Base-by-base conservation (phyloP, 2,329 filamentous ascomycete genomes). In the Cadophora luteo-olivacea region DNA sequence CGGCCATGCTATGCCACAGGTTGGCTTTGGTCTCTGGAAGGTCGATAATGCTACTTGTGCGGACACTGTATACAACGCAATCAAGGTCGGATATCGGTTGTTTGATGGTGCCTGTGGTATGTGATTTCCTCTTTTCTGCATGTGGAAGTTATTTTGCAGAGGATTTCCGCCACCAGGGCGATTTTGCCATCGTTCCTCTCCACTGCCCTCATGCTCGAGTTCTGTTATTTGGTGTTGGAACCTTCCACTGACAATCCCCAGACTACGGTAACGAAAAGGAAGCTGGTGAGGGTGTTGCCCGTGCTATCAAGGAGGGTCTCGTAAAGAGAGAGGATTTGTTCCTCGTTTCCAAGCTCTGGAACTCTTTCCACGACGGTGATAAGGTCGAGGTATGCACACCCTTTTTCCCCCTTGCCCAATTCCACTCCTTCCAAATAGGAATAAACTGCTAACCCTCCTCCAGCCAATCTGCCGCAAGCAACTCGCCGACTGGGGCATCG, bases 291-390 rank as follows among this genome's bases (percentile, higher is more conserved):
- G 92, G 92, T 76, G 86, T 95, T 58, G 87, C 89, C 69, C 91
- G 91, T 74, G 92, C 92, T 76, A 93, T 96, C 81, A 86, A 91
- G 78, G 92, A 96, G 11, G 91, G 92, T 54, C 80, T 95, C 68
- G 92, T 94, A 75, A 93, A 90, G 84, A 91, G 92, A 69, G 89
- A 92, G 81, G 93, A 97, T 29, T 91, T 97, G 79, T 97, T 97
- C 87, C 89, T 97, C 78, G 92, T 94, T 72, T 93, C 91, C 81
- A 97, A 97, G 85, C 90, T 97, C 68, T 97, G 94, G 93, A 94
- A 95, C 84, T 90, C 90, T 73, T 97, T 94, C 87, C 93, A 97
- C 84, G 91, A 95, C 77, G 85, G 85, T 75, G 90, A 95, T 74
- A 86, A 87, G 75, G 92, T 95, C 71, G 88, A 91, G 36, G 57